A percentile compares a stretch with the other conserved stretches of the same genome.
These are phyloP conservation scores for Tremella yokohamensis DNA, from an alignment of 768 basidiomycete species.

Conservation along the genomic window DNA sequence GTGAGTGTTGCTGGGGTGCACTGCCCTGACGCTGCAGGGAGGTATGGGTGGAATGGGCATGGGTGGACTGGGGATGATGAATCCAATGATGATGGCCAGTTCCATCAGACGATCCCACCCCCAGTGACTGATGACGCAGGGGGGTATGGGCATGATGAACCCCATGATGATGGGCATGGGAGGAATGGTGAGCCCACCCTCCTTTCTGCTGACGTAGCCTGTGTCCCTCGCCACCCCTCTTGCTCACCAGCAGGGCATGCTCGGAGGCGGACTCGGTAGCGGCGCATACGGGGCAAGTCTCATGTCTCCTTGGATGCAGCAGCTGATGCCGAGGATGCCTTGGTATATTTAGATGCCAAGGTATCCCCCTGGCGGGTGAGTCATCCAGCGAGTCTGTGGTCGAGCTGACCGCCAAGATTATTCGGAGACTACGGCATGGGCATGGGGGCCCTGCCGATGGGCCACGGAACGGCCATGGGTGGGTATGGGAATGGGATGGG, in stretches of 20 bases:
- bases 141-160: constrained; percentile 54
- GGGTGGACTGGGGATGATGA: constrained; percentile 27
- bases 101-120: not conserved
- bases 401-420: constrained; percentile 12
- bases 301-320: constrained; percentile 29
- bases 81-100: constrained; percentile 24
- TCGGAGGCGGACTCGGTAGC: constrained; percentile 42
- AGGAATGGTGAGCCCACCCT: constrained; percentile 14
- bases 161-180: constrained; percentile 54
- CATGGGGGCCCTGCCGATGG: constrained; percentile 43
- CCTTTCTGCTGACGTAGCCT: not conserved
- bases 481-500: constrained; percentile 43
- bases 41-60: constrained; percentile 30
- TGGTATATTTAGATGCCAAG: constrained; percentile 48
- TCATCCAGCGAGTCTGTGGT: constrained; percentile 2
- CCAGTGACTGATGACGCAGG: constrained; percentile 2
- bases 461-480: constrained; percentile 37
- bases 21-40: constrained; percentile 23
- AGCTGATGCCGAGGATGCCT: constrained; percentile 37
- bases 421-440: constrained; percentile 46
- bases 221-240: not conserved
- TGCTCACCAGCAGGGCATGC: constrained; percentile 29
- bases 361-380: constrained; percentile 48
- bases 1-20: not conserved
- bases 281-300: constrained; percentile 46